Base-by-base conservation (phyloP, 148 eudicot genomes). In the Linanthus parryae region DNA sequence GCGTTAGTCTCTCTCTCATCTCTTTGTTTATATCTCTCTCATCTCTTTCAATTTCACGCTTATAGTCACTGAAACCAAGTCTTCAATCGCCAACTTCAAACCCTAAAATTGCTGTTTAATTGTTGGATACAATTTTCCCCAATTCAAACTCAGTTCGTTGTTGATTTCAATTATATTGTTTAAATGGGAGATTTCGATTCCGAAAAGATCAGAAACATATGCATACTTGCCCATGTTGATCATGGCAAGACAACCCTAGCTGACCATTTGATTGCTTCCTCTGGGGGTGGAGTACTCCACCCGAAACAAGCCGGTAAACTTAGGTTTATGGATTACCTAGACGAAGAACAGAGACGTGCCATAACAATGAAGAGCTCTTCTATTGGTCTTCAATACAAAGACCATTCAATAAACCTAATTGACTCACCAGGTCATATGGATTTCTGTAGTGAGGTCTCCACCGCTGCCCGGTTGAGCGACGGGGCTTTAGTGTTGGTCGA, bases 351-450 rank as follows among this genome's bases (percentile, higher is more conserved):
- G 68, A 65, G 98, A 48, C 71, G 98, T 15, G 94, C 95, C 0
- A 91, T 91, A 41, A 91, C 98, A 0, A 86, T 91, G 98, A 91
- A 91, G 61, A 83, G 95, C 56, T 76, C 95, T 1, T 91, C 98
- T 0, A 91, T 91, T 61, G 59, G 59, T 13, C 83, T 91, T 27
- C 56, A 61, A 1, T 91, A 61, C 53, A 66, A 73, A 11, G 64
- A 75, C 1, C 59, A 84, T 52, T 61, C 55, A 0, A 62, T 91
- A 20, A 91, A 91, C 57, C 65, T 91, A 31, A 91, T 91, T 17
- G 98, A 91, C 64, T 91, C 98, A 6, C 98, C 96, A 7, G 98
- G 98, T 37, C 98, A 91, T 44, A 86, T 91, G 94, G 98, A 91
- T 43, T 91, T 91, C 27, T 91, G 98, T 48, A 77, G 95, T 63